phyloP scores from a whole-genome alignment of 768 basidiomycete genomes.

The Cystobasidium tubakii region DNA sequence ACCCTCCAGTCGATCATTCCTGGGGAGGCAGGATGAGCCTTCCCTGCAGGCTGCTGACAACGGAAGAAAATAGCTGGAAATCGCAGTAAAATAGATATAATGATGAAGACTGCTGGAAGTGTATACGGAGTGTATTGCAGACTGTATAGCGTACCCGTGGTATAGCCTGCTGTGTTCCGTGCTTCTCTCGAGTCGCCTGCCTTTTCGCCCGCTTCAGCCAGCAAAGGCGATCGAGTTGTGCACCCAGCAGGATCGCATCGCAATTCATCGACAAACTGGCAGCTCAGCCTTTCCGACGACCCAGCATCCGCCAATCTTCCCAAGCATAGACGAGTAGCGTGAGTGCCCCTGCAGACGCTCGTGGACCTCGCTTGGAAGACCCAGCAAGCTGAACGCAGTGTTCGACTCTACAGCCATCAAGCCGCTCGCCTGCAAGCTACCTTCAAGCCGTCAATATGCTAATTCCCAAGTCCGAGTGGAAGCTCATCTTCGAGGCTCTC shows the following conservation, averaged over 20 bases:
- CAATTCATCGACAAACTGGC: neutral
- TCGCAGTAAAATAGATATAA: neutral
- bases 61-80: neutral
- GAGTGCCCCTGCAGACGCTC: neutral
- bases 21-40: neutral
- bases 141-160: neutral
- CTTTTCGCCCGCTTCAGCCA: neutral
- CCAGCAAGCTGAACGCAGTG: too few relatives aligned
- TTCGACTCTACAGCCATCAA: neutral
- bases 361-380: too few relatives aligned
- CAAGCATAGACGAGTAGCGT: neutral
- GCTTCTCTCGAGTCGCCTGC: neutral
- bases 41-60: neutral
- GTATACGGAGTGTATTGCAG: neutral
- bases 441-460: constrained; percentile 59
- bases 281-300: neutral
- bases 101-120: neutral
- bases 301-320: neutral
- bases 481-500: constrained; percentile 97
- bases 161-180: neutral
- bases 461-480: constrained; percentile 90
- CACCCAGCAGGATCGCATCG: too few relatives aligned
- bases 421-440: neutral
- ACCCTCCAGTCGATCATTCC: neutral
- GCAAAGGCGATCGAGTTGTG: neutral